Conservation (phyloP, 78 protist species). For the Polysphondylium violaceum region DNA sequence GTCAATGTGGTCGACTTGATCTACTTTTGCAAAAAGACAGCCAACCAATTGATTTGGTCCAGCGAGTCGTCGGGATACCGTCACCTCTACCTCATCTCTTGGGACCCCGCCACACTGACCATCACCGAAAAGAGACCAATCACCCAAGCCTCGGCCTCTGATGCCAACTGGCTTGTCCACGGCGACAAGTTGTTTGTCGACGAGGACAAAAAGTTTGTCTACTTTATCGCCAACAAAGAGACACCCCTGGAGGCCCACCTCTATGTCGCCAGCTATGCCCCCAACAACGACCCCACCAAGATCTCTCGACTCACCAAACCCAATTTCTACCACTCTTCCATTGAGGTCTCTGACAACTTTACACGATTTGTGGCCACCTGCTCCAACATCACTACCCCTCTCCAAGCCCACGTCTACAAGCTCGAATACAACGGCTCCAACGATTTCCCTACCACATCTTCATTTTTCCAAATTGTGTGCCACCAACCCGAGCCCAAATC, state of each 20-base stretch:
- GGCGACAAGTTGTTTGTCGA: constrained; percentile 28
- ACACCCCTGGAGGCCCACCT: constrained; percentile 53
- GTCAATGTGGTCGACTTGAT: constrained; percentile 34
- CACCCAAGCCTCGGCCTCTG: not conserved
- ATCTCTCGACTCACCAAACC: constrained; percentile 4
- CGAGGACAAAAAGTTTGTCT: constrained; percentile 41
- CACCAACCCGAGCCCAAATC: too few species aligned
- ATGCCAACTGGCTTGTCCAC: constrained; percentile 37
- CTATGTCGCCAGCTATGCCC: constrained; percentile 42
- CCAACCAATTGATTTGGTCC: constrained; percentile 30
- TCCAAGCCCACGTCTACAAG: not conserved
- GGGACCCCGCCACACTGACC: not conserved
- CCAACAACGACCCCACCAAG: not conserved
- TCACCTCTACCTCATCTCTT: constrained; percentile 65
- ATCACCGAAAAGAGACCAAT: constrained; percentile 8
- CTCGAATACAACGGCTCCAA: not conserved
- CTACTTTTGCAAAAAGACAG: not conserved
- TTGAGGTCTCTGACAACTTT: constrained; percentile 14
- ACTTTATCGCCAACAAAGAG: constrained; percentile 56
- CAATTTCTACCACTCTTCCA: constrained; percentile 1
- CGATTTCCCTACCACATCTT: not conserved
- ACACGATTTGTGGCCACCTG: constrained; percentile 25
- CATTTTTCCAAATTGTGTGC: not conserved
- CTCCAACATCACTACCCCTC: not conserved
- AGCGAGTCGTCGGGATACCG: constrained; percentile 66